A percentile compares a stretch with the other conserved stretches of the same genome.
phyloP scores from a whole-genome alignment of 2,329 filamentous ascomycete species.

The Fusarium poae region DNA sequence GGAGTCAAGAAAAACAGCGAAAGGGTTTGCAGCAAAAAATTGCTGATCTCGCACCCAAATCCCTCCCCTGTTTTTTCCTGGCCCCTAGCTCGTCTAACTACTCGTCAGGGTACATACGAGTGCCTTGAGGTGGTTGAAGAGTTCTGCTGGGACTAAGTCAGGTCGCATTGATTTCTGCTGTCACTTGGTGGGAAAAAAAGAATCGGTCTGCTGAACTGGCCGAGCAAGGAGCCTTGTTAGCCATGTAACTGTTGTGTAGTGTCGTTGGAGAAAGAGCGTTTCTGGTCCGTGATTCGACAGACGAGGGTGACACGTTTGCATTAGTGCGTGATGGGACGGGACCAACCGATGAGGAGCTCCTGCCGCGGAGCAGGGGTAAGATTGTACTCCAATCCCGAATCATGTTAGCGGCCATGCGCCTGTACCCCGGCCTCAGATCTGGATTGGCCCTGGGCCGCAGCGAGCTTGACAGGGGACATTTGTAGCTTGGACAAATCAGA shows the following conservation, averaged over 20 bases:
- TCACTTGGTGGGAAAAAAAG: slow-evolving; percentile 33
- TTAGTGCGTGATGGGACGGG: slow-evolving; percentile 60
- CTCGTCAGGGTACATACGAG: slow-evolving; percentile 4
- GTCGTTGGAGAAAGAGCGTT: slow-evolving; percentile 42
- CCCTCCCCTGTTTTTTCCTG: background rate
- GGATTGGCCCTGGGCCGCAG: slow-evolving; percentile 57
- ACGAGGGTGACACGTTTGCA: slow-evolving; percentile 61
- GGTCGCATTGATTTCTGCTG: slow-evolving; percentile 21
- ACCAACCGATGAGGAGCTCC: slow-evolving; percentile 60
- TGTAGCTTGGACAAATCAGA: slow-evolving; percentile 30
- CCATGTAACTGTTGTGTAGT: slow-evolving; percentile 33
- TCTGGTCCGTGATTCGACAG: slow-evolving; percentile 54
- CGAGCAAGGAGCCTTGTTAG: slow-evolving; percentile 12
- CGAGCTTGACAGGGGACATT: slow-evolving; percentile 34
- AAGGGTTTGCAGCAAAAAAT: background rate
- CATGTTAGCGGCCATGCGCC: slow-evolving; percentile 20
- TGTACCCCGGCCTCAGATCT: slow-evolving; percentile 52
- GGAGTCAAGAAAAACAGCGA: background rate
- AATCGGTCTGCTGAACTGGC: slow-evolving; percentile 45
- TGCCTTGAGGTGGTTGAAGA: slow-evolving; percentile 35
- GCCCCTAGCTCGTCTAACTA: background rate
- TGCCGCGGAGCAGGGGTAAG: slow-evolving; percentile 48
- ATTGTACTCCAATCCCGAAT: background rate
- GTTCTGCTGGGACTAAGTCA: slow-evolving; percentile 27
- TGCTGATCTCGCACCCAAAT: background rate